Evolutionary conservation across 768 basidiomycete species (phyloP).

Genomic region (Macrolepiota albuminosa): DNA sequence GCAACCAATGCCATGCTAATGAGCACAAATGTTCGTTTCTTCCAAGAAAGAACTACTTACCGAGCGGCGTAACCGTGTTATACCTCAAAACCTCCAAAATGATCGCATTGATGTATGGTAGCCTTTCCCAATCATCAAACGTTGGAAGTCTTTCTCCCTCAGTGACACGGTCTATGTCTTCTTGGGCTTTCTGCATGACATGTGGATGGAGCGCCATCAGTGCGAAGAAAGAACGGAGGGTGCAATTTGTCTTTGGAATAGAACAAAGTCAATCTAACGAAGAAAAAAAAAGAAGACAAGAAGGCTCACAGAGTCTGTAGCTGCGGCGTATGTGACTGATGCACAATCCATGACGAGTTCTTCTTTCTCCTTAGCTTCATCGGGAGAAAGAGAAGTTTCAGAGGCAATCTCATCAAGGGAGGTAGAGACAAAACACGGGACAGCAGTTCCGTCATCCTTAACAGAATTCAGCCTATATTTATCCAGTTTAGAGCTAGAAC

Average conservation of each 20-base stretch:
- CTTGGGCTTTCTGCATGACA: slow-evolving; percentile 10
- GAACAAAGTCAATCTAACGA: neutral
- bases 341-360: slow-evolving; percentile 17
- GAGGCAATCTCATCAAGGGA: slow-evolving; percentile 7
- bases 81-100: slow-evolving; percentile 21
- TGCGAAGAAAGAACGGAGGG: slow-evolving; percentile 6
- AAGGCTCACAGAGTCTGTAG: slow-evolving; percentile 10
- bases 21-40: neutral
- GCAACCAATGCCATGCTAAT: neutral
- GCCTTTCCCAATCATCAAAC: slow-evolving; percentile 16
- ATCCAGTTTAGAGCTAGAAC: neutral
- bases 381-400: slow-evolving; percentile 1
- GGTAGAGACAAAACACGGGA: slow-evolving; percentile 10
- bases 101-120: slow-evolving; percentile 18
- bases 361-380: slow-evolving; percentile 10
- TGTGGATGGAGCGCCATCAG: slow-evolving; percentile 10
- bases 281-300: neutral
- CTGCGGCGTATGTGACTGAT: slow-evolving; percentile 11
- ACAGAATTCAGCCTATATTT: neutral
- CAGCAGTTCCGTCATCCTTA: slow-evolving; percentile 6
- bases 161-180: slow-evolving; percentile 10
- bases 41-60: slow-evolving; percentile 10
- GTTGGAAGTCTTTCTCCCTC: slow-evolving; percentile 15
- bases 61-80: slow-evolving; percentile 21
- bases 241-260: slow-evolving; percentile 4